Evolutionary conservation across 2,329 filamentous ascomycete genomes (phyloP), one percentile per base, ranked within the genome.

Genomic region (Coleophoma eucalyptorum): DNA sequence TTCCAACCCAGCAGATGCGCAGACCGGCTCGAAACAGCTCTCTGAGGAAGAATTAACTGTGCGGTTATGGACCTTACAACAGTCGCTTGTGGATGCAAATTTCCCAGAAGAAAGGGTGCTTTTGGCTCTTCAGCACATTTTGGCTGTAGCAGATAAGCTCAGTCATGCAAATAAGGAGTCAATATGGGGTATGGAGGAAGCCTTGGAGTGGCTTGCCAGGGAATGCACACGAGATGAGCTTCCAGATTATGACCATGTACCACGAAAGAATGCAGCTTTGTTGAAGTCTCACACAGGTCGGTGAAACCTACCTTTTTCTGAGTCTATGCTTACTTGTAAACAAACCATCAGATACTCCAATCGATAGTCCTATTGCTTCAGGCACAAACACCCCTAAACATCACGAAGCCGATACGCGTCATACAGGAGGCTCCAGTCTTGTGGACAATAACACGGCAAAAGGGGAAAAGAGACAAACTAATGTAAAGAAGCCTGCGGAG

Each of bases 201-300:
- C 89, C 21, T 68, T 99, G 18, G 90, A 97, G 60, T 96, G 91
- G 90, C 78, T 97, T 49, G 89, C 90, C n/a, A 75, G 89, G 57
- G 82, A 94, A 64, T 89, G 86, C 60, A 72, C 78, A 13, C 72
- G 77, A 55, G 79, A 84, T 1, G 86, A 92, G 59, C 75, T 93
- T 34, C 87, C 87, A 5, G 77, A 83, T 43, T 95, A 94, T 65
- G 83, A 87, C 18, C 76, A 74, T 50, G 71, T 66, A 48, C 57
- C 62, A 41, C 54, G 62, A 21, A 65, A 60, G 50, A 46, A 43
- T 16, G 56, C 46, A 21, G 47, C 40, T 11, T 35, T 60, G 18
- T 48, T 58, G 19, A 67, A 63, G 43, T 61, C 60, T 46, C 62
- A 62, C 31, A 55, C 50, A 53, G 65, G 65, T 66, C 38, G 32